phyloP scores from a whole-genome alignment of 352 stramenopile genomes.

The Thraustochytrium sp. region DNA sequence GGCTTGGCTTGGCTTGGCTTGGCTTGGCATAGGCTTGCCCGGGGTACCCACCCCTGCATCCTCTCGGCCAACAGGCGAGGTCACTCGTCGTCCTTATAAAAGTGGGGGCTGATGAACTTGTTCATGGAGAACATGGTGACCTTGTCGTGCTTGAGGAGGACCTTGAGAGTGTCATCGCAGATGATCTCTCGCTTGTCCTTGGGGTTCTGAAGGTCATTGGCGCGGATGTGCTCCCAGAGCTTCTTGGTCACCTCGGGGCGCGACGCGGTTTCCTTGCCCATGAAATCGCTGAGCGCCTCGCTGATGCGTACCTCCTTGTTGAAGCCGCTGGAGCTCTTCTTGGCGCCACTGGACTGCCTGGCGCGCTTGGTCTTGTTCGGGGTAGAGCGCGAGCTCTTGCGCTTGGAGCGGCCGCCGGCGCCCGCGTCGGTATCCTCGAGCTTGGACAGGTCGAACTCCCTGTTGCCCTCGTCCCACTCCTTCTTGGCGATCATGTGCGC shows the following conservation, averaged over 20 bases:
- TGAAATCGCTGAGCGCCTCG: not conserved
- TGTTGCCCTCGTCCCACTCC: not conserved
- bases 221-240: constrained; percentile 55
- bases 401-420: not conserved
- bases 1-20: no score
- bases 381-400: not conserved
- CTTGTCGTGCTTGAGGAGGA: constrained; percentile 47
- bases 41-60: no score
- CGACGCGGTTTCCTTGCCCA: not conserved
- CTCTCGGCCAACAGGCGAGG: no score
- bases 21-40: no score
- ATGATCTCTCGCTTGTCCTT: constrained; percentile 52
- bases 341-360: not conserved
- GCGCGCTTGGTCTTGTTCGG: not conserved
- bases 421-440: not conserved
- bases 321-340: not conserved
- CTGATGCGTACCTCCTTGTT: not conserved
- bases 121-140: constrained; percentile 54
- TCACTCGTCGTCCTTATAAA: constrained; percentile 46
- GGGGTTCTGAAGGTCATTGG: constrained; percentile 51
- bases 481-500: constrained; percentile 1
- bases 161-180: constrained; percentile 50
- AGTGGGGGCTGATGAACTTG: constrained; percentile 51
- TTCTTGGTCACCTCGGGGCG: constrained; percentile 38
- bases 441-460: not conserved